Evolutionary conservation across 495 filamentous ascomycete genomes (phyloP).

Genomic region (Penicillium mononematosum): DNA sequence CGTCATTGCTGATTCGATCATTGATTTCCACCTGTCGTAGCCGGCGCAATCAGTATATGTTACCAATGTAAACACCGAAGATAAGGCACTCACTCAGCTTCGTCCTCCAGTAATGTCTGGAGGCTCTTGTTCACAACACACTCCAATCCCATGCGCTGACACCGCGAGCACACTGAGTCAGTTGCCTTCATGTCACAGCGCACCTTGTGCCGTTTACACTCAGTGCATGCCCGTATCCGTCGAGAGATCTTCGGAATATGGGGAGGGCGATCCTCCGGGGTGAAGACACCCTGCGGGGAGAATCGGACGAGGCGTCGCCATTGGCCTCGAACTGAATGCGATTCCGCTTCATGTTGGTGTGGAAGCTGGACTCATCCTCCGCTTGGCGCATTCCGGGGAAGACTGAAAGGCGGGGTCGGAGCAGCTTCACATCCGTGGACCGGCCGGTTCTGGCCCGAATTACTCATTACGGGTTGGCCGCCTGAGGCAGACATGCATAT

Average conservation of each 20-base stretch:
- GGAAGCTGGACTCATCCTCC: slow-evolving; percentile 19
- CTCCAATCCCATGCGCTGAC: slow-evolving; percentile 50
- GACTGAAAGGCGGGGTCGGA: slow-evolving; percentile 28
- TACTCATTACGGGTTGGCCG: not conserved
- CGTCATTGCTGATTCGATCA: slow-evolving; percentile 47
- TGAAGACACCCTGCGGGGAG: slow-evolving; percentile 35
- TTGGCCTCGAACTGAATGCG: slow-evolving; percentile 46
- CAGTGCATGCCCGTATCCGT: slow-evolving; percentile 55
- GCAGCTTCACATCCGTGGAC: not conserved
- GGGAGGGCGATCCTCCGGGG: slow-evolving; percentile 35
- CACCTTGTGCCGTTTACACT: slow-evolving; percentile 55
- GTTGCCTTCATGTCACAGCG: slow-evolving; percentile 52
- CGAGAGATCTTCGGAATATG: slow-evolving; percentile 56
- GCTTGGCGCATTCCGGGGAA: slow-evolving; percentile 26
- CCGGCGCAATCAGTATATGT: slow-evolving; percentile 3
- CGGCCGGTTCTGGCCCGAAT: slow-evolving; percentile 24
- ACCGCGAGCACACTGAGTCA: slow-evolving; percentile 47
- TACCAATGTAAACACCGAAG: not conserved
- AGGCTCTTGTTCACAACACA: slow-evolving; percentile 57
- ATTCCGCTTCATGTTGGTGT: slow-evolving; percentile 46
- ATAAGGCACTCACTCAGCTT: slow-evolving; percentile 41
- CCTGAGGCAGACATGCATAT: slow-evolving; percentile 17
- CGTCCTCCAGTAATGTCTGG: slow-evolving; percentile 53
- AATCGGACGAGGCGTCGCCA: slow-evolving; percentile 42
- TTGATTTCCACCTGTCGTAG: slow-evolving; percentile 42